Evolutionary conservation across 805 yeast genomes (phyloP), one percentile per base, ranked within the genome.

Genomic region (Candida adriatica): DNA sequence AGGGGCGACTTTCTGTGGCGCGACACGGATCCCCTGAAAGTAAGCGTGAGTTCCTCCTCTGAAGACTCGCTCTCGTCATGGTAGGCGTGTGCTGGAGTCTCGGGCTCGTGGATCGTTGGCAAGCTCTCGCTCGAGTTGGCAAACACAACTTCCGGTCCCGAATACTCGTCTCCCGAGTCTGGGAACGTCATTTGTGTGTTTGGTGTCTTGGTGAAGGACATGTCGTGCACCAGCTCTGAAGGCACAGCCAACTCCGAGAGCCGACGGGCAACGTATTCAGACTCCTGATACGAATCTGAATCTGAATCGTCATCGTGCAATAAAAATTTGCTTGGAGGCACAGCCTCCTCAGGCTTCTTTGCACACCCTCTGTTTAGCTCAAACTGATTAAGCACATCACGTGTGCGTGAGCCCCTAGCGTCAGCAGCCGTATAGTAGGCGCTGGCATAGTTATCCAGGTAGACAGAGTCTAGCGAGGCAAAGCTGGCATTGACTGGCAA

Each of bases 401-500:
- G 18, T 13, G 18, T 30, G 6, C 29, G 13, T 16, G 42, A 39
- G 16, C 17, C 30, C 37, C 48, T 41, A 8, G 48, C 44, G 31
- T 39, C 43, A 19, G 34, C 28, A 11, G 30, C 37, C n/a, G 31
- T 38, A 9, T 34, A 41, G 31, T 43, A 46, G 8, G 41, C 28
- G 8, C 46, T 33, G 2, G 48, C 66, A 38, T 66, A 64, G 37
- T 66, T 70, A 31, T 74, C 80, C 42, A 74, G 69, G 48, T 78
- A 76, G 37, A 72, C 68, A 50, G 87, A 75, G 47, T 79, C 87
- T 48, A 82, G 58, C 0, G 88, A 80, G 1, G 90, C 90, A 62
- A 79, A 80, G 39, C 87, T 79, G 25, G 82, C 83, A 39, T 74
- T 78, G 11, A 78, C 61, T 0, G 85, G 85, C 24, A 80, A 52